Evolutionary conservation across 1,284 basidiomycete genomes (phyloP), one percentile per base, ranked within the genome.

Genomic region (Ceratobasidium sp.): DNA sequence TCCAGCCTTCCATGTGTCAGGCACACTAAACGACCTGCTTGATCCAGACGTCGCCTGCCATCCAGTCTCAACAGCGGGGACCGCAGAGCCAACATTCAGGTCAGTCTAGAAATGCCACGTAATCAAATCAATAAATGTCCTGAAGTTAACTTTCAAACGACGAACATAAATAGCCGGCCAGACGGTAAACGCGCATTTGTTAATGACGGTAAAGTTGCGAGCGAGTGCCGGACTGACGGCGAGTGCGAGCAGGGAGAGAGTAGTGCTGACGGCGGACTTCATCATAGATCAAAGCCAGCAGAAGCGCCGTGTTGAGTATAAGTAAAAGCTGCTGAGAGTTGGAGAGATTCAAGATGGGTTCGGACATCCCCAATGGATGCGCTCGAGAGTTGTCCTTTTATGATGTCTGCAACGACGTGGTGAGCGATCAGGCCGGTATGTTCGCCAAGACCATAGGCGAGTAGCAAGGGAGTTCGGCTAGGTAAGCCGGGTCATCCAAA

Each of bases 1-100:
- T 32, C 85, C 85, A 28, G 83, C 72, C 48, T 74, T 82, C 85
- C 85, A 86, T 74, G 84, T 80, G 73, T 84, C 79, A 4, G 85
- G 83, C 39, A 86, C 83, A 41, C 65, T 77, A 76, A 86, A 85
- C 45, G 78, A 80, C 32, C 81, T 80, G 2, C 76, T 75, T 9
- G 80, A 80, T 53, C 76, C 80, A 0, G 83, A 71, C 3, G 74
- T 72, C 14, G 85, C 85, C 75, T 82, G 79, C 85, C 85, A 87
- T 81, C 79, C 76, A n/a, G 75, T 77, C n/a, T 53, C 70, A n/a
- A 72, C 26, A 21, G 32, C 9, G 76, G 83, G 62, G 80, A 69
- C 59, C 14, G 71, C 71, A 23, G 74, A 32, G 10, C 76, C 74
- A 41, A 75, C 67, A 50, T 74, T 76, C 26, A 62, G 50, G 55